Evolutionary conservation across 371 early-diverging fungal species (phyloP).

Genomic region (Basidiobolus meristosporus): DNA sequence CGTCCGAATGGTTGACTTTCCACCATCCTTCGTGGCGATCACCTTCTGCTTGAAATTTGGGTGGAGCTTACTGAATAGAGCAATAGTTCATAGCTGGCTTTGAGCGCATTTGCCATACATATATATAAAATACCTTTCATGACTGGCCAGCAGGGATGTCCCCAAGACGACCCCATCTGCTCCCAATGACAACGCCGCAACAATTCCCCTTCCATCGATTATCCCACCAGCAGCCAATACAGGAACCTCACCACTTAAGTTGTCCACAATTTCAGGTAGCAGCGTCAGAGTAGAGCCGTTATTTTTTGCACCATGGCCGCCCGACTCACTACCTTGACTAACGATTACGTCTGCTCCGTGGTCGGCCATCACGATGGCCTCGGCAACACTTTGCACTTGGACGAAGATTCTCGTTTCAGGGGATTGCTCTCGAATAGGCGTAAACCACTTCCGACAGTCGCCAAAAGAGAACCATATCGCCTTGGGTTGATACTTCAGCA

Average conservation of each 20-base stretch:
- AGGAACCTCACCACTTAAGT: constrained; percentile 10
- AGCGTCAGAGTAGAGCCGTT: constrained; percentile 7
- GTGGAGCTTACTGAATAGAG: no score
- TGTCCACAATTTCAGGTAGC: constrained; percentile 7
- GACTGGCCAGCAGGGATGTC: no score
- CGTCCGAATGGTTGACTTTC: no score
- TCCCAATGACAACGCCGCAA: constrained; percentile 49
- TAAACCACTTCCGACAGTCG: constrained; percentile 10
- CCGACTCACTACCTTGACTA: constrained; percentile 15
- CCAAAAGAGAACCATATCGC: constrained; percentile 21
- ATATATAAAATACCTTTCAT: no score
- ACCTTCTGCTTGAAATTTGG: no score
- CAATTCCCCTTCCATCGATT: constrained; percentile 46
- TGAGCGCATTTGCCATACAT: no score
- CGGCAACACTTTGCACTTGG: constrained; percentile 12
- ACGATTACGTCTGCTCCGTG: constrained; percentile 14
- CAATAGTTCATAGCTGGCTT: no score
- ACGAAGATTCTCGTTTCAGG: constrained; percentile 10
- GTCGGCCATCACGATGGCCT: constrained; percentile 11
- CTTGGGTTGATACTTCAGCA: constrained; percentile 9
- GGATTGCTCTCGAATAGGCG: constrained; percentile 7
- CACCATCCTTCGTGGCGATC: no score
- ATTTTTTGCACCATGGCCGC: constrained; percentile 15
- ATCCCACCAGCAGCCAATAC: constrained; percentile 68
- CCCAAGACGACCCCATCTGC: constrained; percentile 27